Base-by-base conservation (phyloP, 768 basidiomycete species). In the Antrodiella citrinella region DNA sequence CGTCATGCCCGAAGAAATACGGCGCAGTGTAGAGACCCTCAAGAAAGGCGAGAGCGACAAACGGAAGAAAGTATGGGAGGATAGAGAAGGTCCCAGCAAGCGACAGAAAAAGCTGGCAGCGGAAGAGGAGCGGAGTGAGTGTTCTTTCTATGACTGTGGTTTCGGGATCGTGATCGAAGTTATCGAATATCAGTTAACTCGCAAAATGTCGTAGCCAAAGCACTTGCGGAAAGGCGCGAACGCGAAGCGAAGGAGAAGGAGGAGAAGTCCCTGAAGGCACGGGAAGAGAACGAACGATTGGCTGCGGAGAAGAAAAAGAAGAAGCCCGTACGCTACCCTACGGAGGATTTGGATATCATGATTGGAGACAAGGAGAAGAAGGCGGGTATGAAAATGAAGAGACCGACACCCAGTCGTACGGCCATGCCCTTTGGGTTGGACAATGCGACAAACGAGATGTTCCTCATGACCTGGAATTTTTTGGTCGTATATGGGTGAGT, bases 391-490 rank as follows among this genome's bases (percentile, higher is more conserved):
- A 82, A 76, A 57, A 65, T 84, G 23, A 76, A 74, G 59, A 73
- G 86, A 52, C 91, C 91, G 20, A 59, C 76, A 44, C 78, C 86
- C 3, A 86, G 78, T 59, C 72, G 76, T 47, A 63, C 67, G 1
- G 72, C 73, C 11, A 68, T 91, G 47, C 86, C 91, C 3, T 90
- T 91, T 62, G 81, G 82, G 46, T 75, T 80, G 30, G 69, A 71
- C 25, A 72, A 77, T 5, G 74, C 72, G 10, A 69, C 75, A 11
- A 95, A 96, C 54, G 94, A 97, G 63, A 70, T 76, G 7, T 91
- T 97, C 65, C 67, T 98, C 24, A 85, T 90, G 84, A 72, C 81
- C 7, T 99, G 94, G 94, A 93, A 91, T 67, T 95, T 95, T 66
- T 67, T 98, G 49, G 85, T 90, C 48, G 85, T 92, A 47, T 94